Evolutionary conservation across 1,139 yeast species (phyloP).

Genomic region (Hansenula sp.): DNA sequence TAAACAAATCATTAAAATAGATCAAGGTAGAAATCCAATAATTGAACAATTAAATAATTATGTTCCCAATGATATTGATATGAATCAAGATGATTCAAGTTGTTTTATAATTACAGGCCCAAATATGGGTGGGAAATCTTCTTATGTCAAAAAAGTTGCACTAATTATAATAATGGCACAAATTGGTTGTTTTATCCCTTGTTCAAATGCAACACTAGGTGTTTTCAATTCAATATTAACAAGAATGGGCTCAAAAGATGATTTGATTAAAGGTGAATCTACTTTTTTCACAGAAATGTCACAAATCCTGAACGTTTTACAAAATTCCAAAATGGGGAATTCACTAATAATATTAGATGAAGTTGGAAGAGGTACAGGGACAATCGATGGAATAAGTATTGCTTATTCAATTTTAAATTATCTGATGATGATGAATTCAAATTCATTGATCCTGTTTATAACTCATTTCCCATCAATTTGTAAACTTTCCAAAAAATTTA

Average conservation of each 20-base stretch:
- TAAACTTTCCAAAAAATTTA: constrained; percentile 41
- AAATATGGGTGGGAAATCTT: constrained; percentile 56
- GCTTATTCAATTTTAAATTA: constrained; percentile 76
- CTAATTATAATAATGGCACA: constrained; percentile 44
- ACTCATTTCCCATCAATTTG: constrained; percentile 85
- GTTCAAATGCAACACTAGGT: constrained; percentile 38
- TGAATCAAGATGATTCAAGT: constrained; percentile 40
- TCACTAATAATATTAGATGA: constrained; percentile 47
- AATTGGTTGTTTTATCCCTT: constrained; percentile 49
- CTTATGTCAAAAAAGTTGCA: constrained; percentile 45
- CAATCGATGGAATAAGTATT: constrained; percentile 84
- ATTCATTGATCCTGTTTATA: constrained; percentile 69
- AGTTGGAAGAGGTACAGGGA: constrained; percentile 68
- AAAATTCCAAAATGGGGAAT: constrained; percentile 23
- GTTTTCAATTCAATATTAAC: constrained; percentile 39
- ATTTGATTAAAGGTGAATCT: constrained; percentile 36
- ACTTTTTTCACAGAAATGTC: constrained; percentile 49
- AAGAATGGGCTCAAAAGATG: constrained; percentile 44
- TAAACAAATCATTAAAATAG: constrained; percentile 41
- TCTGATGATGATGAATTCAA: constrained; percentile 38
- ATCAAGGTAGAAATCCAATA: constrained; percentile 75
- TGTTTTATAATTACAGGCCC: constrained; percentile 63
- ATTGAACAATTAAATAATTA: constrained; percentile 55
- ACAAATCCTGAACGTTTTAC: constrained; percentile 39
- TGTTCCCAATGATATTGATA: constrained; percentile 66